Conservation (phyloP, 371 early-diverging fungal species). For the Actinomortierella wolfii region DNA sequence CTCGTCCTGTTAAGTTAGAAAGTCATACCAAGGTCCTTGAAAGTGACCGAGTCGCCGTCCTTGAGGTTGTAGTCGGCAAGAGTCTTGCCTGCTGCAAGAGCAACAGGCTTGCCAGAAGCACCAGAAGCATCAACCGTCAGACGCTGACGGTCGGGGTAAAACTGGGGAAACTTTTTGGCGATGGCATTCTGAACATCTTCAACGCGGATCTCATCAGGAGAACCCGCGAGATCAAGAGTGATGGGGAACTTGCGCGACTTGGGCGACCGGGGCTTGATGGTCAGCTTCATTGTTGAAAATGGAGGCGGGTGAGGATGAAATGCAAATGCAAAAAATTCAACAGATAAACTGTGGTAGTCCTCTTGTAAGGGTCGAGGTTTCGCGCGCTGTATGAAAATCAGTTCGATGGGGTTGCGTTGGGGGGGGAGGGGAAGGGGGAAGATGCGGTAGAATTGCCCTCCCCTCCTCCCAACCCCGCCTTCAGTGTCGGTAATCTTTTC, state of each 20-base stretch:
- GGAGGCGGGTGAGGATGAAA: neutral
- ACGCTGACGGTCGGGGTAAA: constrained; percentile 79
- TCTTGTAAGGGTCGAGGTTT: too few species aligned
- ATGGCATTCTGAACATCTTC: constrained; percentile 69
- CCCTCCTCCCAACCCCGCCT: too few species aligned
- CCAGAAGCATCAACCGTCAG: constrained; percentile 58
- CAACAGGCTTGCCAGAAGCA: neutral
- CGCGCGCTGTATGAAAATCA: too few species aligned
- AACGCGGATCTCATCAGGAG: constrained; percentile 58
- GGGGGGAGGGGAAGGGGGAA: too few species aligned
- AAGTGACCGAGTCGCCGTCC: constrained; percentile 66
- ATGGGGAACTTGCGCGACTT: constrained; percentile 60
- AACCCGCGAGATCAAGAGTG: constrained; percentile 61
- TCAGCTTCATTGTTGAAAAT: constrained; percentile 38
- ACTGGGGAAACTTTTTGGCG: constrained; percentile 61
- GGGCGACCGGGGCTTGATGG: constrained; percentile 44
- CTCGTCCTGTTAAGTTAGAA: neutral
- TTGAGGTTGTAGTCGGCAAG: constrained; percentile 62
- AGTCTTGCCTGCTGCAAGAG: constrained; percentile 60
- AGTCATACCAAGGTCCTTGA: constrained; percentile 83
- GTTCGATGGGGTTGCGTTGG: too few species aligned
- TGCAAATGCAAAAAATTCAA: neutral
- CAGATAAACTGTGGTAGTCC: too few species aligned
- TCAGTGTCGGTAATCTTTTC: too few species aligned
- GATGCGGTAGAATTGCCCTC: too few species aligned